A percentile compares a stretch with the other conserved stretches of the same genome.
Evolutionary conservation across 1,139 yeast species (phyloP).

Genomic region (Chernovozyma aurita): DNA sequence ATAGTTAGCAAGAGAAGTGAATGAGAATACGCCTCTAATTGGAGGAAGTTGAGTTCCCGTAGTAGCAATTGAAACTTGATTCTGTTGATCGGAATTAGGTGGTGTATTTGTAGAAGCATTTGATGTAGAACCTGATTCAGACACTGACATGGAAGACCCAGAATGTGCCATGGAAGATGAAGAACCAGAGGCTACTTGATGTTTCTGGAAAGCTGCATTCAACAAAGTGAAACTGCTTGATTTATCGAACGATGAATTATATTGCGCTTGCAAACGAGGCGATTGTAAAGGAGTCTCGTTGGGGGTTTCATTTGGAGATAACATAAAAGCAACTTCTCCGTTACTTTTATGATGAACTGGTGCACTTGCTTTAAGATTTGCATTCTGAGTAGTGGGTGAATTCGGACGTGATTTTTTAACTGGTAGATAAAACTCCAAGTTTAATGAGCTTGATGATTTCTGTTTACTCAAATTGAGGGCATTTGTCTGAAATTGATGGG

Average conservation of each 20-base stretch:
- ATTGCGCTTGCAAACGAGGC: constrained; percentile 14
- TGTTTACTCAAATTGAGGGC: too few relatives aligned
- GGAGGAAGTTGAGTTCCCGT: constrained; percentile 44
- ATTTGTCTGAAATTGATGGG: too few relatives aligned
- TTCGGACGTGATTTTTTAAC: constrained; percentile 39
- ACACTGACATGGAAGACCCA: too few relatives aligned
- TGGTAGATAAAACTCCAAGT: constrained; percentile 25
- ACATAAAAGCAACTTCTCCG: constrained; percentile 13
- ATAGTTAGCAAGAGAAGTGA: constrained; percentile 13
- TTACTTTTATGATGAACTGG: constrained; percentile 4
- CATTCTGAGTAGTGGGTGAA: constrained; percentile 26
- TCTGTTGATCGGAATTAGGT: too few relatives aligned
- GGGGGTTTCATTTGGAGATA: constrained; percentile 37
- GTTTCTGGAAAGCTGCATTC: constrained; percentile 5
- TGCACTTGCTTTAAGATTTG: constrained; percentile 8
- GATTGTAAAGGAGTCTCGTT: constrained; percentile 41
- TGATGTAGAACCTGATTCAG: too few relatives aligned
- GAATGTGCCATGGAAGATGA: too few relatives aligned
- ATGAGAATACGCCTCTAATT: constrained; percentile 37
- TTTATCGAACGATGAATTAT: constrained; percentile 2
- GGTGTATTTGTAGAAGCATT: too few relatives aligned
- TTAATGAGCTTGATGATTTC: constrained; percentile 22
- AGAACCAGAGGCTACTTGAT: constrained; percentile 2
- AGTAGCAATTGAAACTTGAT: constrained; percentile 33
- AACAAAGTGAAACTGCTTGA: constrained; percentile 4